These are phyloP conservation scores for Intubia oerlemansii DNA, from an alignment of 2,329 filamentous ascomycete genomes.

Conservation along the genomic window DNA sequence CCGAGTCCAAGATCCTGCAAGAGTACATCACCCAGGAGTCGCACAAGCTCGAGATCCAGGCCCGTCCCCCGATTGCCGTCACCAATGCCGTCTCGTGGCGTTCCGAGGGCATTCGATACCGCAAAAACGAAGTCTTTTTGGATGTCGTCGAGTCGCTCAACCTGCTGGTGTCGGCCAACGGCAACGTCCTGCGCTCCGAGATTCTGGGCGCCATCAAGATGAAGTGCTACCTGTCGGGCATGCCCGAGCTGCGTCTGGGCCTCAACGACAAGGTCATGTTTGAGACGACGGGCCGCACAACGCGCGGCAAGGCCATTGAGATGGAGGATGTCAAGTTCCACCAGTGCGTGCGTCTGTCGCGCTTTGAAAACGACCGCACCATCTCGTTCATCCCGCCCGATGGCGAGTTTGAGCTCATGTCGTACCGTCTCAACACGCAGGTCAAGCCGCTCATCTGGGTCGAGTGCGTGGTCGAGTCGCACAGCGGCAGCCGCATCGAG, in stretches of 20 bases:
- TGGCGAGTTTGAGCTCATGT: slow-evolving; percentile 98
- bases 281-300: slow-evolving; percentile 85
- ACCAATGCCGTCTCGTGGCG: slow-evolving; percentile 97
- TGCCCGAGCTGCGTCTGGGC: slow-evolving; percentile 86
- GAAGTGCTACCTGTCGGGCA: slow-evolving; percentile 97
- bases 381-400: slow-evolving; percentile 98
- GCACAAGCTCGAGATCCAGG: slow-evolving; percentile 93
- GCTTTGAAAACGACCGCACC: slow-evolving; percentile 95
- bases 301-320: slow-evolving; percentile 88
- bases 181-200: slow-evolving; percentile 87
- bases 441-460: slow-evolving; percentile 99
- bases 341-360: slow-evolving; percentile 84
- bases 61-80: slow-evolving; percentile 86
- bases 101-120: slow-evolving; percentile 91
- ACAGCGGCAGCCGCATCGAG: slow-evolving; percentile 87
- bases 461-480: slow-evolving; percentile 89
- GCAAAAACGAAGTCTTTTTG: slow-evolving; percentile 98
- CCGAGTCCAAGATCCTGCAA: slow-evolving; percentile 93
- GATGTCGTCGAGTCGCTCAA: slow-evolving; percentile 96
- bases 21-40: slow-evolving; percentile 99
- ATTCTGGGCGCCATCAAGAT: slow-evolving; percentile 96
- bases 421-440: slow-evolving; percentile 93
- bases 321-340: slow-evolving; percentile 99
- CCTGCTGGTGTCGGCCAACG: slow-evolving; percentile 78
- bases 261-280: slow-evolving; percentile 99